Evolutionary conservation across 129 eudicot genomes (phyloP).

Genomic region (Chrysanthemum makinoi): DNA sequence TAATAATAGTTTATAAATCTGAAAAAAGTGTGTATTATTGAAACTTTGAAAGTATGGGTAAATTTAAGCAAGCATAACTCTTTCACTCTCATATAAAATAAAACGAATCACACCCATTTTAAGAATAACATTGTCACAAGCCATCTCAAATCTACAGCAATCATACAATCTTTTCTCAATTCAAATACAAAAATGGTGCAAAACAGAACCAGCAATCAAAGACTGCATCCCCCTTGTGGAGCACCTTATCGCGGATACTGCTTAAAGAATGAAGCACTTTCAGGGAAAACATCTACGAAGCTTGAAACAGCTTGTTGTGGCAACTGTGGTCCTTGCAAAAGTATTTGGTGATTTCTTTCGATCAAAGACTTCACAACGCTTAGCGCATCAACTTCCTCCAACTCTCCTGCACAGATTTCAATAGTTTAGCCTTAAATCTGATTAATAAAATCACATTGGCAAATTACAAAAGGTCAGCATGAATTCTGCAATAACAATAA

Average conservation of each 20-base stretch:
- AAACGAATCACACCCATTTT: neutral
- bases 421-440: neutral
- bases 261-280: slow-evolving; percentile 35
- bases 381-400: slow-evolving; percentile 52
- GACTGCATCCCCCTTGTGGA: neutral
- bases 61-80: neutral
- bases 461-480: neutral
- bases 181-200: slow-evolving; percentile 10
- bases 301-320: slow-evolving; percentile 48
- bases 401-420: slow-evolving; percentile 40
- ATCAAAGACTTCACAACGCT: slow-evolving; percentile 36
- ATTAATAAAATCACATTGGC: neutral
- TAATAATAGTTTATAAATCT: neutral
- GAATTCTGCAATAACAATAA: neutral
- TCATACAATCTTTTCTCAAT: slow-evolving; percentile 3
- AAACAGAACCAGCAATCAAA: neutral
- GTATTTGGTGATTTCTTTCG: slow-evolving; percentile 46
- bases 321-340: slow-evolving; percentile 36
- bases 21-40: neutral
- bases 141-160: slow-evolving; percentile 2
- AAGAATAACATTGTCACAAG: slow-evolving; percentile 1
- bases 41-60: neutral
- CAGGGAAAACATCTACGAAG: slow-evolving; percentile 52
- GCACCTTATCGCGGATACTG: slow-evolving; percentile 14
- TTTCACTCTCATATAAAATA: neutral